Conservation (phyloP, 345 rosid genomes). For the Brassica cretica region DNA sequence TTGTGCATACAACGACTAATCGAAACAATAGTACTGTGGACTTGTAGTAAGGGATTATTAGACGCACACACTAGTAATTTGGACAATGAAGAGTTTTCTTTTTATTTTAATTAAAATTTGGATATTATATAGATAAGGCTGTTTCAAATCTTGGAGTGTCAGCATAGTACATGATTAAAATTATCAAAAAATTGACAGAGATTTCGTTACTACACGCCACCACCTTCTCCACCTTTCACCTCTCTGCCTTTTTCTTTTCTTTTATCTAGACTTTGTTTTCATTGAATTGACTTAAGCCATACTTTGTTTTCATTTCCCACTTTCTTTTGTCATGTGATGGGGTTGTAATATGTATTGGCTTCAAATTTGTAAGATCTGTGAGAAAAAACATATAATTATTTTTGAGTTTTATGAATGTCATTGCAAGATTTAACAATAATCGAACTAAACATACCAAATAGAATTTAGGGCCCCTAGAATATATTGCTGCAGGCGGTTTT, state of each 20-base stretch:
- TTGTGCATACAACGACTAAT: conserved; percentile 31
- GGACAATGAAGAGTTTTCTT: conserved; percentile 21
- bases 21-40: conserved; percentile 16
- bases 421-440: neutral
- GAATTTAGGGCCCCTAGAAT: no score
- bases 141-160: conserved; percentile 72
- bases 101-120: neutral
- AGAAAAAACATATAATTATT: neutral
- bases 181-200: conserved; percentile 53
- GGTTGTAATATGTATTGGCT: neutral
- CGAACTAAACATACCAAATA: neutral
- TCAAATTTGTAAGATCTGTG: neutral
- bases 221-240: conserved; percentile 24
- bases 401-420: neutral
- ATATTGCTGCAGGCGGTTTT: neutral
- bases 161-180: conserved; percentile 65
- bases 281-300: neutral
- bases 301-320: neutral
- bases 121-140: conserved; percentile 62
- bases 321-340: conserved; percentile 1
- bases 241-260: neutral
- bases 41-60: conserved; percentile 15
- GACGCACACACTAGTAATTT: neutral
- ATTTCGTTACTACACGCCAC: conserved; percentile 64
- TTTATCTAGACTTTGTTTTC: neutral